Percentiles rank a stretch among this genome's conserved stretches.
These are phyloP conservation scores for Gossypium laxum DNA, from an alignment of 441 rosid genomes.

Conservation along the genomic window DNA sequence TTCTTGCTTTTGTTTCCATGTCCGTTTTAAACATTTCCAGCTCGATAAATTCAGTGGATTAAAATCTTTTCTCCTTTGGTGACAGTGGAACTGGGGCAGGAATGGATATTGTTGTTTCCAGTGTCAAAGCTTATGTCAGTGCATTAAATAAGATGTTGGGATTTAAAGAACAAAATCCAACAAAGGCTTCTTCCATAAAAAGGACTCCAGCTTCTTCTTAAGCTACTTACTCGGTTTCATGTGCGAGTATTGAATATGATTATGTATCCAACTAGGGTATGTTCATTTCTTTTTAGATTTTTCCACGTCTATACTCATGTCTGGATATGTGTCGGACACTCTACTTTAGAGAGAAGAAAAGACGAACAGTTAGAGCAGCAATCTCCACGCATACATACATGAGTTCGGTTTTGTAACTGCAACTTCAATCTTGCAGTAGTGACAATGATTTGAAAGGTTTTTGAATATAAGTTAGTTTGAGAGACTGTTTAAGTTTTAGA, in stretches of 20 bases:
- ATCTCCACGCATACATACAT: neutral
- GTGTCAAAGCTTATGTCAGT: constrained; percentile 75
- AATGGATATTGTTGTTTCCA: constrained; percentile 82
- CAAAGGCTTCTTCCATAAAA: constrained; percentile 21
- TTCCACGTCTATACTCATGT: neutral
- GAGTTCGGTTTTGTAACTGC: neutral
- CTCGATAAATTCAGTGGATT: constrained; percentile 1
- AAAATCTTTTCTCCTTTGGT: neutral
- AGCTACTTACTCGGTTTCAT: constrained; percentile 1
- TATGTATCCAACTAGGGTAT: neutral
- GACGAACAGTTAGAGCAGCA: neutral
- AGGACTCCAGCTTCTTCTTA: constrained; percentile 34
- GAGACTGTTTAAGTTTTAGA: neutral
- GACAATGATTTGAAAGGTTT: neutral
- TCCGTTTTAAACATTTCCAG: neutral
- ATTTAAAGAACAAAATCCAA: constrained; percentile 29
- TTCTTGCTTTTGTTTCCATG: neutral
- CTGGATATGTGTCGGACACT: too few species aligned
- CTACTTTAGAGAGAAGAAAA: too few species aligned
- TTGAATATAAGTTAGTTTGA: neutral
- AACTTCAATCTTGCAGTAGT: neutral
- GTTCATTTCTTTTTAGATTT: neutral
- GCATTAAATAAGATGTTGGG: constrained; percentile 83
- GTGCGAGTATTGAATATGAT: neutral
- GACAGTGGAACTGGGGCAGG: constrained; percentile 75